A percentile compares a stretch with the other conserved stretches of the same genome.
phyloP scores from a whole-genome alignment of 768 basidiomycete genomes.

The Gloeophyllum trabeum region DNA sequence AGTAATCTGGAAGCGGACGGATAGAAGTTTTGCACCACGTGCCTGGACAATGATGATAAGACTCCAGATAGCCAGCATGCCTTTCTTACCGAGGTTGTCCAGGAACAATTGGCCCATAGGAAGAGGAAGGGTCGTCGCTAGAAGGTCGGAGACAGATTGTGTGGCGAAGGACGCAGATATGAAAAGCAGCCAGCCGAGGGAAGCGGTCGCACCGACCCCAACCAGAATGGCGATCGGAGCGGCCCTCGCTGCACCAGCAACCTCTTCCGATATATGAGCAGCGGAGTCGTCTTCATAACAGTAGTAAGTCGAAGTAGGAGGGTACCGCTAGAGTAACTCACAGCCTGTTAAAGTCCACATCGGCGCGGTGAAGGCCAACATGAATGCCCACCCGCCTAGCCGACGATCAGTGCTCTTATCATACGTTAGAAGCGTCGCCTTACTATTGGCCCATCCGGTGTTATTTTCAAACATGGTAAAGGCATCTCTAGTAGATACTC shows the following conservation, averaged over 20 bases:
- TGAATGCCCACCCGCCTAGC: slow-evolving; percentile 65
- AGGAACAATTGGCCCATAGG: slow-evolving; percentile 68
- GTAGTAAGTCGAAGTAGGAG: background rate
- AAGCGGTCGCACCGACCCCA: slow-evolving; percentile 46
- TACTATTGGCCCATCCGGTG: slow-evolving; percentile 55
- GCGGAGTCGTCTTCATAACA: slow-evolving; percentile 53
- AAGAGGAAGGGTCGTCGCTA: slow-evolving; percentile 40
- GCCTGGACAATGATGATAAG: slow-evolving; percentile 57
- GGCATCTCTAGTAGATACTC: slow-evolving; percentile 55
- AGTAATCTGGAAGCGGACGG: too few relatives aligned
- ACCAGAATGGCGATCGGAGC: slow-evolving; percentile 63
- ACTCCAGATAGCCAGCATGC: slow-evolving; percentile 66
- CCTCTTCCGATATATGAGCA: slow-evolving; percentile 67
- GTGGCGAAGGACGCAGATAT: slow-evolving; percentile 60
- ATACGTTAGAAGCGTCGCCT: too few relatives aligned
- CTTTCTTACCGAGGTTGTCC: slow-evolving; percentile 49
- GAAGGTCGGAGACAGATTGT: slow-evolving; percentile 36
- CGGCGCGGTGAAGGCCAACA: slow-evolving; percentile 59
- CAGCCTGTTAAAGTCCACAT: slow-evolving; percentile 80
- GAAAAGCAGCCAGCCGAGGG: slow-evolving; percentile 53
- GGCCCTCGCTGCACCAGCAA: slow-evolving; percentile 46
- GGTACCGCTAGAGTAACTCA: slow-evolving; percentile 19
- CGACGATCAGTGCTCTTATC: too few relatives aligned
- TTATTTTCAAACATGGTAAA: slow-evolving; percentile 65
- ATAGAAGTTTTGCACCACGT: slow-evolving; percentile 7